Evolutionary conservation across 2,329 filamentous ascomycete species (phyloP), one percentile per base, ranked within the genome.

Genomic region (Cladosporium austrohemisphaericum): DNA sequence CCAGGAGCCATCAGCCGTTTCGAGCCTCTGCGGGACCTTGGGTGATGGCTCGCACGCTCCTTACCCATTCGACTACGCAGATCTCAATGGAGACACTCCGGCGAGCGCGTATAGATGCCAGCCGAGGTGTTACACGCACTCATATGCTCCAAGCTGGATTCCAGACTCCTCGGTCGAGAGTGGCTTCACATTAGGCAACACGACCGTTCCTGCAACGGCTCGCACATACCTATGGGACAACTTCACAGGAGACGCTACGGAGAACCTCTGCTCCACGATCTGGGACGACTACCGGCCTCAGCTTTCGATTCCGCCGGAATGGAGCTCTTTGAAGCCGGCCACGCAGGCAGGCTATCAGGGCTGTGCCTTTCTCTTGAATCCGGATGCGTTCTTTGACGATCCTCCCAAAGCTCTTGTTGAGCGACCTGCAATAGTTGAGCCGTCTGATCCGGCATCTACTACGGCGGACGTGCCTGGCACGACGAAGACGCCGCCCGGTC

Each of bases 211-310:
- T 2, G 9, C 20, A 10, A 51, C 43, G 11, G 25, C 11, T n/a
- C 41, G 36, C 11, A 41, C 37, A 2, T 41, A 11, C 37, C 19
- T 28, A n/a, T 8, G 37, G 25, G 20, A 36, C 23, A 11, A 33
- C 3, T 23, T 7, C 11, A 31, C 11, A 20, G 31, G 41, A 18
- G 11, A 50, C 14, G 52, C 53, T 4, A 40, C 52, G 10, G 46
- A 48, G 7, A 59, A 59, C n/a, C 40, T 52, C 3, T 60, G 58
- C 41, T 57, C 56, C 7, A 60, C 58, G 5, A 59, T 60, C 31
- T 60, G 52, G 52, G 49, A 60, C 26, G 54, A 60, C 43, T 60
- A 56, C 16, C 37, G 37, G 8, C 58, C 58, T 2, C 53, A 50
- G 3, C 43, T 60, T 5, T 49, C 51, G 9, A 53, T 60, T 4